Evolutionary conservation across 345 rosid species (phyloP).

Genomic region (Ricinus communis): DNA sequence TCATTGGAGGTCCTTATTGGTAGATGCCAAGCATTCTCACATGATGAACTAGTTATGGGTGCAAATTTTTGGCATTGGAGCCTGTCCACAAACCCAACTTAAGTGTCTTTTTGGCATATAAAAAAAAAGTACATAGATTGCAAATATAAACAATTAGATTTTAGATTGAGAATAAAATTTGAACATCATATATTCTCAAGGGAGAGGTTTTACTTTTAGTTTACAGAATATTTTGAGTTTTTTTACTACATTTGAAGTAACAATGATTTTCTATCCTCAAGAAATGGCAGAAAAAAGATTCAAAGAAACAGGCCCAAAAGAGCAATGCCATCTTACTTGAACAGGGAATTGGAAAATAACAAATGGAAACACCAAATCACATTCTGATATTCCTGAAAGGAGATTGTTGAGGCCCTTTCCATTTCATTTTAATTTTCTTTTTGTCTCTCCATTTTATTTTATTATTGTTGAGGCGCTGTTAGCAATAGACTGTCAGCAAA

Average conservation of each 20-base stretch:
- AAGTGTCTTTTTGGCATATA: not conserved
- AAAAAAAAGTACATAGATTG: too few relatives aligned
- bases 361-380: not conserved
- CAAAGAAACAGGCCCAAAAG: not conserved
- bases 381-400: not conserved
- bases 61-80: not conserved
- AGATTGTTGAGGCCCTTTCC: not conserved
- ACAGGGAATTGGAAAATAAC: not conserved
- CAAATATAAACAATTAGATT: too few relatives aligned
- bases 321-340: not conserved
- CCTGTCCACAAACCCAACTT: not conserved
- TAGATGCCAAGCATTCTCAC: not conserved
- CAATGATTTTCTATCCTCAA: not conserved
- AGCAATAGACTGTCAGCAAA: not conserved
- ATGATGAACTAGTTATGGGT: slow-evolving; percentile 3
- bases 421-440: not conserved
- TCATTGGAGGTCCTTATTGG: too few relatives aligned
- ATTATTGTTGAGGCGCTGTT: not conserved
- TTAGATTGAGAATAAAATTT: too few relatives aligned
- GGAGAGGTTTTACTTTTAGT: too few relatives aligned
- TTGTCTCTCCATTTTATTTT: too few relatives aligned
- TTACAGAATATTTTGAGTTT: too few relatives aligned
- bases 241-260: not conserved
- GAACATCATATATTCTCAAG: too few relatives aligned
- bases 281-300: not conserved